Evolutionary conservation across 2,329 filamentous ascomycete species (phyloP), one percentile per base, ranked within the genome.

Genomic region (Allantophomopsis lycopodina): DNA sequence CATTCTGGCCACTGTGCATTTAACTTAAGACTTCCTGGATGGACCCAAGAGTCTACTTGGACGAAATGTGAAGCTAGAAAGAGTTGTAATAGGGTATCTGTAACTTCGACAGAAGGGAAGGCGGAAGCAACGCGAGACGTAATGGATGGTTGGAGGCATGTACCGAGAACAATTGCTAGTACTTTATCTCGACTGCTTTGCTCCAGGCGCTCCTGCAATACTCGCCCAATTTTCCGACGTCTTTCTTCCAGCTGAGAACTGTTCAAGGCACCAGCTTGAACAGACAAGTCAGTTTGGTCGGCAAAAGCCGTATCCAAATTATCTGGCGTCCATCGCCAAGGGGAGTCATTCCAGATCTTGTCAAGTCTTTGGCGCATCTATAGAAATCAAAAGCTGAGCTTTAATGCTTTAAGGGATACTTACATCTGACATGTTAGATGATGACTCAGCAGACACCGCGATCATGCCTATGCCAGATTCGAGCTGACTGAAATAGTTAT

Each of bases 21-120:
- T 8, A 37, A 32, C 6, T 32, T 33, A 13, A 49, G 46, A 10
- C 43, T 44, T 10, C 46, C 40, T 8, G 42, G 5, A 31, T 50
- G 48, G 20, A 50, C 46, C 40, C 42, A 50, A n/a, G 47, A 35
- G 40, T 48, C 44, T 4, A 34, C 34, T 17, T 50, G 48, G 32
- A 50, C 44, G 18, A 48, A 39, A 20, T 31, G 36, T 23, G 48
- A 28, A 11, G 48, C 37, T 3, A 50, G 36, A 14, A 48, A 42
- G n/a, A 41, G 42, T 20, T 20, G 18, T 20, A 20, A 20, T 20
- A 20, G 18, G 18, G 18, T 20, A 20, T 20, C 18, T 7, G 18
- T 20, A 7, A 20, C 18, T 20, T 20, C 18, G 18, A 20, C 18
- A 16, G 48, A 48, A 2, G 48, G 48, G 33, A 50, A 50, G 18